These are phyloP conservation scores for Podospora pseudocomata DNA, from an alignment of 495 filamentous ascomycete genomes.

Conservation along the genomic window DNA sequence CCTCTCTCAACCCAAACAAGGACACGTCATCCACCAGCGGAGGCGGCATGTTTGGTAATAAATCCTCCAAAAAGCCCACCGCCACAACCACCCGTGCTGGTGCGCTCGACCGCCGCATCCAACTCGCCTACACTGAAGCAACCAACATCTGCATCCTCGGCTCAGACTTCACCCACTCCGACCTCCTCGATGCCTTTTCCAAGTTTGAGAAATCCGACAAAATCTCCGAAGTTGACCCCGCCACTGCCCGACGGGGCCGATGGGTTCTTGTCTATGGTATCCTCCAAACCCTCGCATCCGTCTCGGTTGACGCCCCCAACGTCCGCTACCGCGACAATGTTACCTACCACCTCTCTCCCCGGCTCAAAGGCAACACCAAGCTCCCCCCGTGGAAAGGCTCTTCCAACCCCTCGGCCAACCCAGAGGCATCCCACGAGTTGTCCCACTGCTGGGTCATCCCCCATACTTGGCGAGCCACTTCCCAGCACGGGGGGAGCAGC, in stretches of 20 bases:
- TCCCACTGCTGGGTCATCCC: constrained; percentile 61
- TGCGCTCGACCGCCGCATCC: constrained; percentile 45
- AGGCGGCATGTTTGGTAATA: constrained; percentile 26
- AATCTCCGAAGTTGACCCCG: constrained; percentile 49
- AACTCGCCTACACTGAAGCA: constrained; percentile 61
- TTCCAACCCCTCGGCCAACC: constrained; percentile 19
- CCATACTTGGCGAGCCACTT: constrained; percentile 38
- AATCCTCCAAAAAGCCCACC: constrained; percentile 34
- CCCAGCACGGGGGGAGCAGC: constrained; percentile 18
- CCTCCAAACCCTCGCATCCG: constrained; percentile 63
- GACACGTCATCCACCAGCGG: neutral
- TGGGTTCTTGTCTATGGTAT: constrained; percentile 73
- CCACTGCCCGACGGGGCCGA: constrained; percentile 59
- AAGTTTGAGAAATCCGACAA: constrained; percentile 60
- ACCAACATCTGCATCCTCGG: constrained; percentile 65
- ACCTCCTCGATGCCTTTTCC: constrained; percentile 59
- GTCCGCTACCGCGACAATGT: constrained; percentile 58
- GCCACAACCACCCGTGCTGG: constrained; percentile 16
- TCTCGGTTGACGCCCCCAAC: constrained; percentile 62
- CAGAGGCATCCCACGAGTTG: constrained; percentile 52
- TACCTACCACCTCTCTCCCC: constrained; percentile 60
- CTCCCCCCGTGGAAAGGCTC: constrained; percentile 57
- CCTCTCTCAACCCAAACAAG: constrained; percentile 18
- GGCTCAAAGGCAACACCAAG: constrained; percentile 47
- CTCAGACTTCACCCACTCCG: constrained; percentile 48